Evolutionary conservation across 768 basidiomycete species (phyloP).

Genomic region (Lentinula raphanica): DNA sequence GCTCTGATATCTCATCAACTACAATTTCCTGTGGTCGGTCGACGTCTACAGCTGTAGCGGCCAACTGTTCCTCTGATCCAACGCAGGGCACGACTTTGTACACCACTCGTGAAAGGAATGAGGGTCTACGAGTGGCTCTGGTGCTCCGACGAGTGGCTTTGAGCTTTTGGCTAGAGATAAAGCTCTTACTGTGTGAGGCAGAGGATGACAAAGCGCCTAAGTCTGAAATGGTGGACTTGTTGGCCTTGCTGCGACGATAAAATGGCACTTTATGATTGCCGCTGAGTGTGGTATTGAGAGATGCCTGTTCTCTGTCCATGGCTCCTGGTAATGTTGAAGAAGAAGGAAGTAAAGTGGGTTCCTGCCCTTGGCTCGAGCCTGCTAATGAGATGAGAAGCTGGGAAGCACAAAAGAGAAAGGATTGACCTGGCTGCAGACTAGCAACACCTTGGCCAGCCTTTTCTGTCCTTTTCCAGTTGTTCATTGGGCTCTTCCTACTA

Average conservation of each 20-base stretch:
- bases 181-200: constrained; percentile 17
- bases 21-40: background rate
- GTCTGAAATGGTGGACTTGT: constrained; percentile 30
- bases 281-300: constrained; percentile 34
- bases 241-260: constrained; percentile 35
- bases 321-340: constrained; percentile 18
- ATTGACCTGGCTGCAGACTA: constrained; percentile 16
- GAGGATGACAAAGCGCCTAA: constrained; percentile 26
- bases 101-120: constrained; percentile 29
- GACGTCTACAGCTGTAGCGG: background rate
- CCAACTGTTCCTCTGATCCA: constrained; percentile 12
- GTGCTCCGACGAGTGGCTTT: constrained; percentile 1
- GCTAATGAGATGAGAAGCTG: background rate
- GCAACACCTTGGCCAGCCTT: constrained; percentile 11
- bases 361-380: background rate
- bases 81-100: constrained; percentile 32
- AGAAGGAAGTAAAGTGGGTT: constrained; percentile 13
- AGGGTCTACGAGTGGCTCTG: constrained; percentile 16
- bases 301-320: constrained; percentile 34
- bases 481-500: constrained; percentile 11
- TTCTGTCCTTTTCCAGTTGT: constrained; percentile 6
- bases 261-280: constrained; percentile 30
- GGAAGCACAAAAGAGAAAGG: background rate
- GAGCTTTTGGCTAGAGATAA: constrained; percentile 25
- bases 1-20: background rate